Percentiles rank a stretch among this genome's conserved stretches.
Conservation (phyloP, 2,329 filamentous ascomycete genomes). For the Fusarium longipes region DNA sequence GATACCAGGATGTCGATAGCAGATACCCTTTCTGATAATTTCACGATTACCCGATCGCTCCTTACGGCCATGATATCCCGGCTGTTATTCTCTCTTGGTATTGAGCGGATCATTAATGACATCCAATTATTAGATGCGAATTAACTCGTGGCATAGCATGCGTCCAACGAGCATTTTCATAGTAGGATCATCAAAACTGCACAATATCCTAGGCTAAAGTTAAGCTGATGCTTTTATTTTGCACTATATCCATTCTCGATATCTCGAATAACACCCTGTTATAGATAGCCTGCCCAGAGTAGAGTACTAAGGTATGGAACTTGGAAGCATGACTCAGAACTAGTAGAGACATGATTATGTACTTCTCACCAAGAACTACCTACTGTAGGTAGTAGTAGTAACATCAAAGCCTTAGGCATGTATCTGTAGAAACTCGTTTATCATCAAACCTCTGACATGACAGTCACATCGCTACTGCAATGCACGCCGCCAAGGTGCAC, state of each 20-base stretch:
- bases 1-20: conserved; percentile 31
- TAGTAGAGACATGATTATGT: background rate
- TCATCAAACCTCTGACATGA: conserved; percentile 1
- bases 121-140: background rate
- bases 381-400: background rate
- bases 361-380: background rate
- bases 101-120: conserved; percentile 12
- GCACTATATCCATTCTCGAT: background rate
- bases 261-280: background rate
- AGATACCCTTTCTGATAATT: conserved; percentile 25
- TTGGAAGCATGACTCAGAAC: background rate
- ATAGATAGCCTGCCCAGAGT: background rate
- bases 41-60: conserved; percentile 27
- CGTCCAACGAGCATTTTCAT: no score
- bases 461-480: background rate
- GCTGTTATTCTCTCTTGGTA: background rate
- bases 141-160: conserved; percentile 26
- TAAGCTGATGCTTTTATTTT: background rate
- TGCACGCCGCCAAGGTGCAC: background rate
- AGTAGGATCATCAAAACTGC: no score
- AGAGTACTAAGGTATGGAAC: background rate
- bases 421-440: conserved; percentile 10
- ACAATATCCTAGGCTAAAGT: no score
- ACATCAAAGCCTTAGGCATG: background rate
- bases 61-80: conserved; percentile 14